A percentile compares a stretch with the other conserved stretches of the same genome.
These are phyloP conservation scores for Allium sativum DNA, from an alignment of 106 monocot genomes.

Conservation along the genomic window DNA sequence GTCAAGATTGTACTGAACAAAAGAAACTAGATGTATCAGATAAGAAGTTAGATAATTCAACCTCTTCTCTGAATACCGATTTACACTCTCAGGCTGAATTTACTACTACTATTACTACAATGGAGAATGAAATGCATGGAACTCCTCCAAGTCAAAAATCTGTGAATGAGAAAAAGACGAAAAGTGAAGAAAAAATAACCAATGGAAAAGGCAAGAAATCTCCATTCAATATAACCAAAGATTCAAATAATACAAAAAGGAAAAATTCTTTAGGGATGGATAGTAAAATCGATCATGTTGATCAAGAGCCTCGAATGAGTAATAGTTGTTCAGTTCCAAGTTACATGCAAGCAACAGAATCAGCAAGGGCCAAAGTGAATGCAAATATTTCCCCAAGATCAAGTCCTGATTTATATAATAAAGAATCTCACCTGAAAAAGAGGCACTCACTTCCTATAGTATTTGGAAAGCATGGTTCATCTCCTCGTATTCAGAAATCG, in stretches of 20 bases:
- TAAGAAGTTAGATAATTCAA: conserved; percentile 1
- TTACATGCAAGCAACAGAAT: conserved; percentile 93
- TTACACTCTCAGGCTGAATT: conserved; percentile 14
- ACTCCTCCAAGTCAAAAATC: conserved; percentile 49
- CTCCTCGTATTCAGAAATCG: conserved; percentile 63
- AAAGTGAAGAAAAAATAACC: conserved; percentile 10
- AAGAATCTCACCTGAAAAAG: conserved; percentile 42
- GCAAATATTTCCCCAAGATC: conserved; percentile 53
- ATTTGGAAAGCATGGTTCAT: conserved; percentile 44
- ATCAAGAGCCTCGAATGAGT: conserved; percentile 41
- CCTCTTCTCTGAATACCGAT: neutral
- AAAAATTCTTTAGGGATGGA: conserved; percentile 17
- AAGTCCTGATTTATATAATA: conserved; percentile 64
- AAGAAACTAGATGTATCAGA: conserved; percentile 8
- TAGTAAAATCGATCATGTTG: conserved; percentile 28
- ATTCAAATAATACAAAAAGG: conserved; percentile 33
- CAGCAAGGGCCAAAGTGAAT: conserved; percentile 70
- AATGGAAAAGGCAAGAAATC: conserved; percentile 33
- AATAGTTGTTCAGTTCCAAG: conserved; percentile 67
- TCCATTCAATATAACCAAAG: conserved; percentile 25
- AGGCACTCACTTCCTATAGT: conserved; percentile 59
- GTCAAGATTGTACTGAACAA: conserved; percentile 1
- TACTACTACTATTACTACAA: conserved; percentile 1
- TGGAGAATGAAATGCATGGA: conserved; percentile 39
- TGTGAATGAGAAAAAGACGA: conserved; percentile 38